Conservation (phyloP, 306 rosid species). For the Glycine latifolia region DNA sequence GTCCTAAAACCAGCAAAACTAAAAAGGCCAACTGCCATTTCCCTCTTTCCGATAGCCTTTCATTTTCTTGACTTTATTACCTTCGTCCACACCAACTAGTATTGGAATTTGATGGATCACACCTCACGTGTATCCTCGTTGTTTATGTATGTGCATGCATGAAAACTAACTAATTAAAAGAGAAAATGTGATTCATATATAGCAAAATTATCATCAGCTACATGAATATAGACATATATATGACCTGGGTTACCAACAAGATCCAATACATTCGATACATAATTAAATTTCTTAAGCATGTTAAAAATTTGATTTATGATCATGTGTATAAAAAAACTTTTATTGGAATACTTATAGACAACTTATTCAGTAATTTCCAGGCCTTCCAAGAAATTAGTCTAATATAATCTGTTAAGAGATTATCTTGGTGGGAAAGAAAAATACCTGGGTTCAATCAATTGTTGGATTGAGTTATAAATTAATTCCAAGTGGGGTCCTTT, state of each 20-base stretch:
- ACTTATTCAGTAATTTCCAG: too few relatives aligned
- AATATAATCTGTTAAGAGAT: too few relatives aligned
- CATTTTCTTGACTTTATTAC: conserved; percentile 64
- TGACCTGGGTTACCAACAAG: not conserved
- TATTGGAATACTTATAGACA: too few relatives aligned
- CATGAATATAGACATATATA: not conserved
- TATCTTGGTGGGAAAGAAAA: too few relatives aligned
- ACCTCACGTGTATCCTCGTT: conserved; percentile 50
- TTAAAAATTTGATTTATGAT: too few relatives aligned
- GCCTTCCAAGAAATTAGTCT: too few relatives aligned
- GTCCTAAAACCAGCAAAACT: conserved; percentile 50
- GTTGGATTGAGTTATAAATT: conserved; percentile 18
- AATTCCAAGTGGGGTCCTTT: conserved; percentile 34
- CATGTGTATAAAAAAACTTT: too few relatives aligned
- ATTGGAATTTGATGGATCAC: conserved; percentile 37
- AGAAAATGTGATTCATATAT: not conserved
- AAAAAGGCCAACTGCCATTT: conserved; percentile 54
- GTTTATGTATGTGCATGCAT: not conserved
- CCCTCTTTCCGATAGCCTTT: conserved; percentile 54
- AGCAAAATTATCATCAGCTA: conserved; percentile 8
- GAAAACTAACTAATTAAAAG: conserved; percentile 4
- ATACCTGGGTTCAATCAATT: not conserved
- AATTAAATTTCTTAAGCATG: too few relatives aligned
- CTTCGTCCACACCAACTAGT: conserved; percentile 53
- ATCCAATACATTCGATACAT: too few relatives aligned